Evolutionary conservation across 2,329 filamentous ascomycete species (phyloP), one percentile per base, ranked within the genome.

Genomic region (Leptographium radiaticola): DNA sequence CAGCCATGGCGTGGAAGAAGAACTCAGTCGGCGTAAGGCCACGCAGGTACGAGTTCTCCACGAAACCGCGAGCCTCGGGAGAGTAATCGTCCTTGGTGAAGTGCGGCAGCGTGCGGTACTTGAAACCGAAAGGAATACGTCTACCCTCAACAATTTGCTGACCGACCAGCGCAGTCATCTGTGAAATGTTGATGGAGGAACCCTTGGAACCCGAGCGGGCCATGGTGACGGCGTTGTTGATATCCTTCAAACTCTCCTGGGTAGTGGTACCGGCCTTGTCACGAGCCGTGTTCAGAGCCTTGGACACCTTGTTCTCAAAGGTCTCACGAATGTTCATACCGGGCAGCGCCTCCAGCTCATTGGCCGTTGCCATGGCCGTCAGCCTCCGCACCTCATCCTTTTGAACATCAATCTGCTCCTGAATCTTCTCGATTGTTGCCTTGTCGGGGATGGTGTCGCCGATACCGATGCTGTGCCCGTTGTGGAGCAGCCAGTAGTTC

Each of bases 1-100:
- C 93, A 76, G 93, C 93, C 93, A 98, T 98, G 66, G 93, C 93
- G 79, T 98, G 93, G 79, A 98, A 98, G 75, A 96, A 98, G 73
- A 98, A 98, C 62, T 98, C 93, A 1, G 87, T 85, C 0, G 93
- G 93, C 0, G 94, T 98, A 56, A 98, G 74, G 54, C 93, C 93
- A 75, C 93, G 87, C 13, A 98, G 80, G 63, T 98, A 98, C 0
- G 93, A 98, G 71, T 98, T 98, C 70, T 98, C 93, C 20, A 98
- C 93, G 65, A 98, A 98, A 44, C 93, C 93, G 73, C 93, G 85
- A 47, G 93, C 91, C 67, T 96, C 90, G 12, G 93, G 89, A 20
- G 91, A 97, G 69, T 97, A 98, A 68, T 98, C 94, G 63, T 98
- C 94, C 75, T 98, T 98, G 60, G 93, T 95, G 70, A 98, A 98